A percentile compares a stretch with the other conserved stretches of the same genome.
Conservation (phyloP, 2,329 filamentous ascomycete genomes). For the Monosporascus cannonballus region DNA sequence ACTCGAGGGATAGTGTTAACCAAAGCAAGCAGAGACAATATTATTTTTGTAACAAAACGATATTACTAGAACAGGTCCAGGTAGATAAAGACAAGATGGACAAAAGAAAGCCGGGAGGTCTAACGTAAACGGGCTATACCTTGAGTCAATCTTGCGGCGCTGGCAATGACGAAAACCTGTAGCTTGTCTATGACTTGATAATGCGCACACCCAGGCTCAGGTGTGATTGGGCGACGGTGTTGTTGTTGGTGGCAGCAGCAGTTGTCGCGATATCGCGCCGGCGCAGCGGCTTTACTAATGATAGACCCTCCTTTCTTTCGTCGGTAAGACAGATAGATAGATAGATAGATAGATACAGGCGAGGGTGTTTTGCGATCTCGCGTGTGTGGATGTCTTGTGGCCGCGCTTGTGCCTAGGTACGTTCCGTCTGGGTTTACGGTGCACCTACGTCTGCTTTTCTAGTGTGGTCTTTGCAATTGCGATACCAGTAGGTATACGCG, state of each 20-base stretch:
- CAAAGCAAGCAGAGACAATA: slow-evolving; percentile 2
- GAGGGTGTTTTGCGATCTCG: background rate
- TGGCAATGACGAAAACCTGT: background rate
- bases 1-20: slow-evolving; percentile 3
- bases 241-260: background rate
- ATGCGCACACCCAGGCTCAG: background rate
- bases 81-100: background rate
- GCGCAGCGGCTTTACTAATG: background rate
- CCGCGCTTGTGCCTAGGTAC: background rate
- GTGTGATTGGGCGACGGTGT: background rate
- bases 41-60: too few relatives aligned
- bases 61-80: too few relatives aligned
- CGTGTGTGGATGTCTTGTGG: background rate
- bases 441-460: background rate
- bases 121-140: background rate
- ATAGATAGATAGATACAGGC: background rate
- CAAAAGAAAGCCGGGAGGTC: background rate
- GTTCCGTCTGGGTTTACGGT: background rate
- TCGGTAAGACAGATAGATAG: background rate
- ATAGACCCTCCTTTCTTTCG: background rate
- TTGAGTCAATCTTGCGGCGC: background rate
- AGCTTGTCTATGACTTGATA: background rate
- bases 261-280: background rate
- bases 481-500: background rate
- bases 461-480: background rate